These are phyloP conservation scores for Keithomyces neogunnii DNA, from an alignment of 2,329 filamentous ascomycete genomes.

Conservation along the genomic window DNA sequence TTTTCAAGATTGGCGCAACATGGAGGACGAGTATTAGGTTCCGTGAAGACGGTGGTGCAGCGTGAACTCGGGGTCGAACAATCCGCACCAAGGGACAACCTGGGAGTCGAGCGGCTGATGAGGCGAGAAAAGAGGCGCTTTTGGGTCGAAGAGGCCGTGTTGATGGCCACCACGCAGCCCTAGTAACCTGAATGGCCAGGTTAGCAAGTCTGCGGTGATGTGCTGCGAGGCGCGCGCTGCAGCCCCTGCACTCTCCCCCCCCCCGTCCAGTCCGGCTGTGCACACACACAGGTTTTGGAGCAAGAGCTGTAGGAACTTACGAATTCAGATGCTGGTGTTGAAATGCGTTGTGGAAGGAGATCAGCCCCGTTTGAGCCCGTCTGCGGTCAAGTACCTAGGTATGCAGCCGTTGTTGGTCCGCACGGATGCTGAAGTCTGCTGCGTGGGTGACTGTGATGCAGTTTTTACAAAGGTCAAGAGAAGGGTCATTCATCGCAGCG, in stretches of 20 bases:
- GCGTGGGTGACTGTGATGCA: neutral
- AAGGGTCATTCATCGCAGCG: neutral
- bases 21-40: neutral
- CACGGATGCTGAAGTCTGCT: neutral
- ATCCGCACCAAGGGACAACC: neutral
- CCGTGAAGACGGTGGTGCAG: no score
- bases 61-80: neutral
- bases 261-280: neutral
- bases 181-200: conserved; percentile 4
- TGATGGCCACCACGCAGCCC: neutral
- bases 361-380: neutral
- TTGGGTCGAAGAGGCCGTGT: neutral
- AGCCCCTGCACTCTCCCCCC: neutral
- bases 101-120: neutral
- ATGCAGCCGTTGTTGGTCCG: neutral
- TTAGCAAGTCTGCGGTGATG: conserved; percentile 5
- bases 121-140: neutral
- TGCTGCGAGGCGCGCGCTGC: neutral
- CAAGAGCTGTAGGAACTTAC: neutral
- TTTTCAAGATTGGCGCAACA: conserved; percentile 7
- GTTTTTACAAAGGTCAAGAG: neutral
- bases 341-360: neutral
- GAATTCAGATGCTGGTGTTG: neutral
- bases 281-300: neutral
- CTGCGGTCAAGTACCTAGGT: neutral